phyloP scores from a whole-genome alignment of 495 filamentous ascomycete species.

The Daldinia vernicosa region DNA sequence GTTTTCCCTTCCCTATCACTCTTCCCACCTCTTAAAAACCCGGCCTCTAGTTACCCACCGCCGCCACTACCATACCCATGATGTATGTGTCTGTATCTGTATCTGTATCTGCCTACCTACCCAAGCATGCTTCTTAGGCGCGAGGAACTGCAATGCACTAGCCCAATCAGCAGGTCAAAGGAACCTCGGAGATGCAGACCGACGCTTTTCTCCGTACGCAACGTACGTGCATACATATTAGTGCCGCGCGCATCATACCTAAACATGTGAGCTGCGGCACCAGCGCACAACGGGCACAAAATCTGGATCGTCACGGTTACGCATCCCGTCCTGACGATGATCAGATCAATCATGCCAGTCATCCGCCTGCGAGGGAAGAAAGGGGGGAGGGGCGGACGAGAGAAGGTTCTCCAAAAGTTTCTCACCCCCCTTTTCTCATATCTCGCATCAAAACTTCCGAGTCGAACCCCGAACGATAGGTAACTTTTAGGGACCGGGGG shows the following conservation, averaged over 20 bases:
- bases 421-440: slow-evolving; percentile 4
- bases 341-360: slow-evolving; percentile 31
- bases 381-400: neutral
- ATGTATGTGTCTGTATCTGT: slow-evolving; percentile 14
- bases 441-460: slow-evolving; percentile 29
- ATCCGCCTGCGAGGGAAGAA: slow-evolving; percentile 28
- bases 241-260: slow-evolving; percentile 37
- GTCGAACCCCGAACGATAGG: slow-evolving; percentile 16
- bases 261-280: slow-evolving; percentile 36
- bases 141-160: slow-evolving; percentile 23
- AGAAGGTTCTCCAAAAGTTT: slow-evolving; percentile 7
- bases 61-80: slow-evolving; percentile 9
- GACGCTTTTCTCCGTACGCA: slow-evolving; percentile 33
- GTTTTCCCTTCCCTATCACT: neutral
- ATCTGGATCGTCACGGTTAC: slow-evolving; percentile 40
- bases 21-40: slow-evolving; percentile 13
- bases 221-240: slow-evolving; percentile 16
- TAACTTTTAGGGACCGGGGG: slow-evolving; percentile 14
- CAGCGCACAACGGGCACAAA: slow-evolving; percentile 25
- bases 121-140: neutral
- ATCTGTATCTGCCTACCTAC: slow-evolving; percentile 26
- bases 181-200: slow-evolving; percentile 34
- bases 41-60: slow-evolving; percentile 26
- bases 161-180: slow-evolving; percentile 32
- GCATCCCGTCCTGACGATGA: slow-evolving; percentile 22